Base-by-base conservation (phyloP, 306 rosid species). In the Castanea crenata region DNA sequence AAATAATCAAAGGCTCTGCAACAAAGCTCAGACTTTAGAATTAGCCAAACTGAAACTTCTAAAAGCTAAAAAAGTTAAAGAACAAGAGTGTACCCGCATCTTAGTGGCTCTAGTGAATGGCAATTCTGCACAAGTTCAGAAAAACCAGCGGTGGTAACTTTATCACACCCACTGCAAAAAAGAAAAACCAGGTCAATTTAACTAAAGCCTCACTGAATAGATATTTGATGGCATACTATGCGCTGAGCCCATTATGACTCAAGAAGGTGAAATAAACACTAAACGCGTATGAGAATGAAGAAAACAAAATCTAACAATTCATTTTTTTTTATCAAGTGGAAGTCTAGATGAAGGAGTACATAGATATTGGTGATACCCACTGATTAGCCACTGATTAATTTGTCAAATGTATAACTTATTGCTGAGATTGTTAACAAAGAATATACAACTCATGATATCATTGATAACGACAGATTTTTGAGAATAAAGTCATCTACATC, bases 111-210 rank as follows among this genome's bases (percentile, higher is more conserved):
- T 88, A 95, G 83, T 29, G 72, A 88, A 77, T 62, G 83, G 76
- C 99, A 92, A 74, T 79, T 93, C 84, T 90, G 86, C 81, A 91
- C 92, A 64, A 92, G 85, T 70, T 85, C 95, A 58, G 91, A 90
- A 76, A 91, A 80, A 77, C 97, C 97, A 65, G 65, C 49, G 34
- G 94, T 73, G 13, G 96, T 87, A 76, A 91, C 88, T 76, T 87
- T 85, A 78, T 87, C 83, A 81, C 97, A 94, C 67, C 85, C 86
- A 76, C 97, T 92, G 91, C 92, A 90, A 78, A 65, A 21, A 29
- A 32, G 34, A 65, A 61, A 76, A 69, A 77, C 80, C 21, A 10
- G 6, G 25, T 83, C 84, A 84, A 79, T 82, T 81, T 80, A 81
- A 61, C 69, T 77, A 79, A 82, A 71, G 14, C 82, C 69, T 38